Percentiles rank a stretch among this genome's conserved stretches.
Conservation (phyloP, 306 rosid species). For the Albizia julibrissin region DNA sequence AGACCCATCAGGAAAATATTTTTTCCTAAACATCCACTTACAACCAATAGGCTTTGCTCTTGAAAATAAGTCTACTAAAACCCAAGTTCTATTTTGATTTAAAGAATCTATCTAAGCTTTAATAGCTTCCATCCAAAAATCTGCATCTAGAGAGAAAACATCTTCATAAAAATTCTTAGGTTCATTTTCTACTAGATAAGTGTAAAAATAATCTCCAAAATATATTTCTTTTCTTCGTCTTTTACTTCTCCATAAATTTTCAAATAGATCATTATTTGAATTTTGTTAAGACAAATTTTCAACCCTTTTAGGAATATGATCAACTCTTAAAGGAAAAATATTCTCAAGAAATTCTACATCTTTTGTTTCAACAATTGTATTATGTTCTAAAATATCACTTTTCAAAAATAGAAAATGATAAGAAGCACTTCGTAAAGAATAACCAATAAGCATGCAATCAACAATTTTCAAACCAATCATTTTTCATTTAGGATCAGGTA, state of each 20-base stretch:
- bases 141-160: no score
- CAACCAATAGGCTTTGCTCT: background rate
- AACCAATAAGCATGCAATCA: background rate
- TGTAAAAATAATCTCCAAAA: background rate
- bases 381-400: no score
- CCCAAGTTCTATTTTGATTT: background rate
- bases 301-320: background rate
- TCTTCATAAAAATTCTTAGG: no score
- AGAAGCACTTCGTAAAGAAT: background rate
- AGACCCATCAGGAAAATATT: background rate
- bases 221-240: background rate
- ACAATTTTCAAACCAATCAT: no score
- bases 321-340: background rate
- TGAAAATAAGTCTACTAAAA: background rate
- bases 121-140: no score
- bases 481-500: background rate
- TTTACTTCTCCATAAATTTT: no score
- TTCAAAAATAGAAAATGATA: no score
- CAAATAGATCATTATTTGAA: no score
- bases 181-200: no score
- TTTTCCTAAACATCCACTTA: background rate
- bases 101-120: background rate
- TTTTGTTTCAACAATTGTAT: background rate
- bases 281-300: no score
- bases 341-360: background rate